Evolutionary conservation across 1,139 yeast genomes (phyloP).

Genomic region (Debaryomycetaceae sp.): DNA sequence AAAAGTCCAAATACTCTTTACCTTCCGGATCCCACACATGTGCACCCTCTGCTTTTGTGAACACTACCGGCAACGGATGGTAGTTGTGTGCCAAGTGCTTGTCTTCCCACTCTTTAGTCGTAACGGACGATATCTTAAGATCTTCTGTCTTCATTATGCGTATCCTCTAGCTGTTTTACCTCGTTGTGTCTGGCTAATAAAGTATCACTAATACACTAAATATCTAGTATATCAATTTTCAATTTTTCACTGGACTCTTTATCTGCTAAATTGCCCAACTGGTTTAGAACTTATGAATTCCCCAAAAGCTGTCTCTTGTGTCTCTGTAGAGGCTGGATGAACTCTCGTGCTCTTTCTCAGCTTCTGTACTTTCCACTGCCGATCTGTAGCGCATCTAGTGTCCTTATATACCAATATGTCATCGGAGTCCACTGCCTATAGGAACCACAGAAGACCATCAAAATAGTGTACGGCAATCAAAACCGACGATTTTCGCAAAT

Average conservation of each 20-base stretch:
- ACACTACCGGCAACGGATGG: constrained; percentile 95
- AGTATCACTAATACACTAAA: too few relatives aligned
- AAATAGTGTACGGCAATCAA: background rate
- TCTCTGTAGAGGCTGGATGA: too few relatives aligned
- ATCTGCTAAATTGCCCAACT: too few relatives aligned
- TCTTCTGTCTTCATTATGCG: constrained; percentile 10
- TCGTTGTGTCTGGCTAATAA: too few relatives aligned
- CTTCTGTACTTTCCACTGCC: background rate
- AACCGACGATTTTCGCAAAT: background rate
- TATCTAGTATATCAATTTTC: too few relatives aligned
- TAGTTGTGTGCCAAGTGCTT: constrained; percentile 94
- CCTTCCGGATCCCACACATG: constrained; percentile 99
- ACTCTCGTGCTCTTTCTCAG: background rate
- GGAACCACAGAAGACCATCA: background rate
- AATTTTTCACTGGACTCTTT: too few relatives aligned
- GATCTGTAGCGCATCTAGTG: background rate
- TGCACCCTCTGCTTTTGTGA: constrained; percentile 82
- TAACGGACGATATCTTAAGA: constrained; percentile 55
- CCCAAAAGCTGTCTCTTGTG: too few relatives aligned
- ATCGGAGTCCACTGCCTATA: constrained; percentile 7
- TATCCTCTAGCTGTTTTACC: too few relatives aligned
- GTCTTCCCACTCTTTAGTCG: constrained; percentile 68
- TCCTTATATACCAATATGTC: background rate
- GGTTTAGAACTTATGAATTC: too few relatives aligned
- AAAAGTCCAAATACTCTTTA: constrained; percentile 77